phyloP scores from a whole-genome alignment of 106 monocot genomes.

The Platanthera guangdongensis region DNA sequence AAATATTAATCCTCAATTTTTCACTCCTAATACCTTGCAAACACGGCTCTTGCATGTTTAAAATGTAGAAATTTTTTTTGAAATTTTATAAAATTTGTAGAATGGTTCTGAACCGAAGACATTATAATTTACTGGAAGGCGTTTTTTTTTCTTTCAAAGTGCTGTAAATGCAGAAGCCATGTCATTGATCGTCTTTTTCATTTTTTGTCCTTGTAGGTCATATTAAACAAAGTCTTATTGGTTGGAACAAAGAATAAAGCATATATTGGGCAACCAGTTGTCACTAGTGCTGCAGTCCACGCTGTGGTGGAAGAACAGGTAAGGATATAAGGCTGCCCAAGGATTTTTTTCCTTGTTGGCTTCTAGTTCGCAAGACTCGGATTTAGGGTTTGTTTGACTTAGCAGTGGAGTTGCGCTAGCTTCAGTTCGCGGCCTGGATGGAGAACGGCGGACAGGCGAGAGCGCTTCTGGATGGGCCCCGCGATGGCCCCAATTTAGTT shows the following conservation, averaged over 20 bases:
- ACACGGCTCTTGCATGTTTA: background rate
- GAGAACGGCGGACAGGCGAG: no score
- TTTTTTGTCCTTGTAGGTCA: conserved; percentile 37
- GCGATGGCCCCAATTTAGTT: no score
- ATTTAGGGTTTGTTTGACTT: background rate
- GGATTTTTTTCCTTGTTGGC: background rate
- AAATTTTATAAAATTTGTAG: background rate
- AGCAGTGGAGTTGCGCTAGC: no score
- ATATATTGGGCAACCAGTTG: conserved; percentile 88
- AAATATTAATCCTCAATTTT: background rate
- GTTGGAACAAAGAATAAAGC: conserved; percentile 70
- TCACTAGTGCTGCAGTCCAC: conserved; percentile 90
- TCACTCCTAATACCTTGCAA: background rate
- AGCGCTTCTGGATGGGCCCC: no score
- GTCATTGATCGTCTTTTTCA: background rate
- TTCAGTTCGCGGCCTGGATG: no score
- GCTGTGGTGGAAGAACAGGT: conserved; percentile 98
- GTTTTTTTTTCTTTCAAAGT: background rate
- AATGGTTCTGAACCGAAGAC: background rate
- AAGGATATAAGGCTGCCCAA: background rate
- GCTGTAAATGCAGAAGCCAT: background rate
- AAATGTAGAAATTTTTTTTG: background rate
- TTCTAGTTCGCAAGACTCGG: background rate
- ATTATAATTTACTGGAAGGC: background rate
- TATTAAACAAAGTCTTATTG: conserved; percentile 90